A percentile compares a stretch with the other conserved stretches of the same genome.
Evolutionary conservation across 2,329 filamentous ascomycete species (phyloP).

Genomic region (Orbilia oligospora): DNA sequence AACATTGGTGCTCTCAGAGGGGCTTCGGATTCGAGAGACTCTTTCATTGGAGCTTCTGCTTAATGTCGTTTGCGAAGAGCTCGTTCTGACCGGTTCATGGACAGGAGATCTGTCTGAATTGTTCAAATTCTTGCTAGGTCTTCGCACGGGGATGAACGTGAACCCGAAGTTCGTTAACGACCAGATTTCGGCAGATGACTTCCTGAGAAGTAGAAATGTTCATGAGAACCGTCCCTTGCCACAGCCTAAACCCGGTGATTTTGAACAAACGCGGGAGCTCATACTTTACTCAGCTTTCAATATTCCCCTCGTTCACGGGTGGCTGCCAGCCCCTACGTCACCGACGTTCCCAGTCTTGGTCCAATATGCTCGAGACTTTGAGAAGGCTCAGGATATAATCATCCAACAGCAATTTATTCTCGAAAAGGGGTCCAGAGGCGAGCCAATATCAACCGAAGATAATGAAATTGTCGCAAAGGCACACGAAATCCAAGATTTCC

Average conservation of each 20-base stretch:
- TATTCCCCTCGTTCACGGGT: slow-evolving; percentile 91
- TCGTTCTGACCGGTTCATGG: slow-evolving; percentile 80
- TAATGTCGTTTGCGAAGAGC: slow-evolving; percentile 91
- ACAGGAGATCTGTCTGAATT: slow-evolving; percentile 85
- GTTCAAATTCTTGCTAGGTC: slow-evolving; percentile 85
- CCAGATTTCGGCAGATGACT: slow-evolving; percentile 66
- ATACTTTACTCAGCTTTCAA: slow-evolving; percentile 90
- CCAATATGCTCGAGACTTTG: slow-evolving; percentile 85
- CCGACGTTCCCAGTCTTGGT: slow-evolving; percentile 78
- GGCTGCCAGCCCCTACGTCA: slow-evolving; percentile 81
- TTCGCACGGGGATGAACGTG: slow-evolving; percentile 98
- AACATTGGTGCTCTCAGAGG: slow-evolving; percentile 80
- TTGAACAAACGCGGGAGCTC: slow-evolving; percentile 90
- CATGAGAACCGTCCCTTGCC: slow-evolving; percentile 64
- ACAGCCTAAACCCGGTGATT: slow-evolving; percentile 75
- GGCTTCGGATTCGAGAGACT: slow-evolving; percentile 84
- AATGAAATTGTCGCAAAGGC: slow-evolving; percentile 87
- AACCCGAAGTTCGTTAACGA: slow-evolving; percentile 85
- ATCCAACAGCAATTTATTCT: slow-evolving; percentile 88
- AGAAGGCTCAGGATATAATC: slow-evolving; percentile 89
- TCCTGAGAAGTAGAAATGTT: slow-evolving; percentile 50
- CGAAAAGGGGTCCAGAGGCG: slow-evolving; percentile 74
- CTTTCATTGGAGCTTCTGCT: slow-evolving; percentile 88
- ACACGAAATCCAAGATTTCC: slow-evolving; percentile 83
- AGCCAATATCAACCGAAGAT: slow-evolving; percentile 68